Conservation (phyloP, 208 protist species). For the Acanthamoeba rhysodes region DNA sequence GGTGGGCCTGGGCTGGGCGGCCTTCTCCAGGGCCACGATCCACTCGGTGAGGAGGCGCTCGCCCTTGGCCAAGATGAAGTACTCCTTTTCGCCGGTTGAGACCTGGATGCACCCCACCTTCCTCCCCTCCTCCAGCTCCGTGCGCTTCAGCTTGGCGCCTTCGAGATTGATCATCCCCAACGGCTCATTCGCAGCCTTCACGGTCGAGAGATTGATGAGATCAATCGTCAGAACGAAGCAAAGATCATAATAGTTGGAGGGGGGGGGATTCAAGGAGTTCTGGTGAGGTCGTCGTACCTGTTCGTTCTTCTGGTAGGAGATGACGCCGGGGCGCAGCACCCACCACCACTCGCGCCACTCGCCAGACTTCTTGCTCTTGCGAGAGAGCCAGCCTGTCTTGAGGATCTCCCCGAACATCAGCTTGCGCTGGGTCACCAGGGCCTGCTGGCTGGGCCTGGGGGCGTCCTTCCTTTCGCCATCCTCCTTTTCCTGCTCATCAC, state of each 20-base stretch:
- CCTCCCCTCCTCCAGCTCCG: neutral
- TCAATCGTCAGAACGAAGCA: neutral
- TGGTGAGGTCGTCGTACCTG: no score
- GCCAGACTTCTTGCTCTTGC: conserved; percentile 45
- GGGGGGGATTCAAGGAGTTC: no score
- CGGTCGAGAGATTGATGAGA: neutral
- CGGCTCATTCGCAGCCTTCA: neutral
- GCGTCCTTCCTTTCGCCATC: neutral
- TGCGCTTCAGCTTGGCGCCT: neutral
- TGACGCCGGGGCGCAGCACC: conserved; percentile 17
- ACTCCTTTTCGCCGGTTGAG: neutral
- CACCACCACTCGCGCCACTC: conserved; percentile 58
- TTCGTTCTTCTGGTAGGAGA: conserved; percentile 68
- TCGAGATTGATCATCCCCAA: conserved; percentile 44
- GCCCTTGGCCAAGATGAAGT: conserved; percentile 68
- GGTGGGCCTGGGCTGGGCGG: neutral
- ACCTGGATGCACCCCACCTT: conserved; percentile 17
- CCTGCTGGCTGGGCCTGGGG: neutral
- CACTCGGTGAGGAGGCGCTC: conserved; percentile 43
- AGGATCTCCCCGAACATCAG: conserved; percentile 49
- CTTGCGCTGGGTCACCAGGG: conserved; percentile 43
- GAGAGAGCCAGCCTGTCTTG: conserved; percentile 32
- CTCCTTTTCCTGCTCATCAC: conserved; percentile 5
- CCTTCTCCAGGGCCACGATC: neutral
- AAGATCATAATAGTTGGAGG: no score